Conservation (phyloP, 257 asterid species). For the Mentha longifolia region DNA sequence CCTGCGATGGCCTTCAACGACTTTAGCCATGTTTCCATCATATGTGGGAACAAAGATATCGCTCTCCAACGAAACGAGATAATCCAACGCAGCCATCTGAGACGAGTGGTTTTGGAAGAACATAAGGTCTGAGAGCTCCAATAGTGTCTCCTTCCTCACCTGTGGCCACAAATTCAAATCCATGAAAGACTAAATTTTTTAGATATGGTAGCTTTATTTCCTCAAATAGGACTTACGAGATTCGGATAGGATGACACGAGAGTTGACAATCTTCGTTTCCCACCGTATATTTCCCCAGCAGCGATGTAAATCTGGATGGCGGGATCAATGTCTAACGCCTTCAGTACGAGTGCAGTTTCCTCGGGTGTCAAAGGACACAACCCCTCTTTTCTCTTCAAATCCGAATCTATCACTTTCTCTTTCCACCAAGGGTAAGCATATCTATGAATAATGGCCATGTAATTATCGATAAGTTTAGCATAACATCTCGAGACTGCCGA, state of each 20-base stretch:
- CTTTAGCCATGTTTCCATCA: conserved; percentile 99
- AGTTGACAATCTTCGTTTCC: conserved; percentile 67
- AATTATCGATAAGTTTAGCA: conserved; percentile 12
- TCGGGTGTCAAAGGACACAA: conserved; percentile 96
- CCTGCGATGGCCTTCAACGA: conserved; percentile 99
- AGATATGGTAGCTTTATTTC: not conserved
- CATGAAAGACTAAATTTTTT: not conserved
- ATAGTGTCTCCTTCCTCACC: conserved; percentile 92
- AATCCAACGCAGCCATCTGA: conserved; percentile 98
- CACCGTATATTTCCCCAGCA: conserved; percentile 98
- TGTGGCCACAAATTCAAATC: conserved; percentile 35
- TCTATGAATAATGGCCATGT: conserved; percentile 43
- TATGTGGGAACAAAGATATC: conserved; percentile 94
- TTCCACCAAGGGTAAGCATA: conserved; percentile 99
- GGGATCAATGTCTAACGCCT: conserved; percentile 78
- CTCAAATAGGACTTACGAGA: conserved; percentile 52
- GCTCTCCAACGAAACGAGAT: conserved; percentile 94
- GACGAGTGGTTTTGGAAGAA: conserved; percentile 95
- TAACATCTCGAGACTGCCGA: not conserved
- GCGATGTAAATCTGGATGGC: conserved; percentile 90
- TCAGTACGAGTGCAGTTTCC: conserved; percentile 84
- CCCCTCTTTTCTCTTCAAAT: conserved; percentile 89
- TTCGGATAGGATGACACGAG: conserved; percentile 78
- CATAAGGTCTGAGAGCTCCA: conserved; percentile 81
- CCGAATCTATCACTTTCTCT: conserved; percentile 90